Percentiles rank a stretch among this genome's conserved stretches.
These are phyloP conservation scores for Cercospora brassicicola DNA, from an alignment of 2,329 filamentous ascomycete species.

Conservation along the genomic window DNA sequence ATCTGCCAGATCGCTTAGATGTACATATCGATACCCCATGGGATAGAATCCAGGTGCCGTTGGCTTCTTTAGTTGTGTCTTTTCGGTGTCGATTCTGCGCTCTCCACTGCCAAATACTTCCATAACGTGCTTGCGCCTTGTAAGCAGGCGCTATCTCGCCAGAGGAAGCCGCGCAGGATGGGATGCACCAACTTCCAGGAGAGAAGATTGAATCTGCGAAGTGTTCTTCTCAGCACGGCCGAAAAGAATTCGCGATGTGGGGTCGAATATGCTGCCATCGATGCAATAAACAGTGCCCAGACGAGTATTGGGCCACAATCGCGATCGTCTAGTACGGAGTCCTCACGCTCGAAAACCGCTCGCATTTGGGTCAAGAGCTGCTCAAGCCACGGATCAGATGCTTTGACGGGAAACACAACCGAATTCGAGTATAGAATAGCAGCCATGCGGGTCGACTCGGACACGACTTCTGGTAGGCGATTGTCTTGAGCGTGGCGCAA, in stretches of 20 bases:
- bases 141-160: conserved; percentile 16
- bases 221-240: background rate
- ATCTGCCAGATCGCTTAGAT: background rate
- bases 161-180: conserved; percentile 13
- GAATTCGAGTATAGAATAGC: conserved; percentile 17
- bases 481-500: background rate
- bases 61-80: background rate
- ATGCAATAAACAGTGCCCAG: conserved; percentile 15
- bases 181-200: background rate
- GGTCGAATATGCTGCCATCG: conserved; percentile 17
- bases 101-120: background rate
- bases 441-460: conserved; percentile 13
- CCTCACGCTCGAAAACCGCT: background rate
- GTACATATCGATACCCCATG: background rate
- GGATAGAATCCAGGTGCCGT: background rate
- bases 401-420: conserved; percentile 15
- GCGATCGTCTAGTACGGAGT: background rate
- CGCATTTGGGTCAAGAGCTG: conserved; percentile 15
- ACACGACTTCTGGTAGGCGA: background rate
- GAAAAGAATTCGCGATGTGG: conserved; percentile 19
- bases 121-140: conserved; percentile 14
- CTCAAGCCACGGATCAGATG: conserved; percentile 16
- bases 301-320: conserved; percentile 6
- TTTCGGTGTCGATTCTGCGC: background rate
- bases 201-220: background rate